Conservation (phyloP, 1,139 yeast species). For the Yamadazyma siamensis region DNA sequence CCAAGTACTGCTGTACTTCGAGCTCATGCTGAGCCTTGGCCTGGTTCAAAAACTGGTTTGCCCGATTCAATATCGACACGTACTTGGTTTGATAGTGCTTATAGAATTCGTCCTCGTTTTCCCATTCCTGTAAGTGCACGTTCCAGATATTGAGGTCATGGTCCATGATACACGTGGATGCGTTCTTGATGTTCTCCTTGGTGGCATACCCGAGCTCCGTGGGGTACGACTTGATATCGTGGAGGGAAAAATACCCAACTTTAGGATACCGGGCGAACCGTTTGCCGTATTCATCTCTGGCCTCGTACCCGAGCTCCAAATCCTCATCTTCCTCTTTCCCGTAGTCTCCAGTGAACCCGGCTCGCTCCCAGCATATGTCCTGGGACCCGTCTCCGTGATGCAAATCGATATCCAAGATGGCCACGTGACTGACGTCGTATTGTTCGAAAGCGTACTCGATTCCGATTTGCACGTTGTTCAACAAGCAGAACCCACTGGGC, state of each 20-base stretch:
- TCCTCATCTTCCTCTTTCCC: slow-evolving; percentile 46
- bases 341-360: slow-evolving; percentile 55
- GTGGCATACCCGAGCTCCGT: slow-evolving; percentile 79
- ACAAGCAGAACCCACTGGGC: slow-evolving; percentile 84
- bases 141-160: slow-evolving; percentile 85
- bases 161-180: slow-evolving; percentile 76
- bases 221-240: slow-evolving; percentile 84
- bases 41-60: slow-evolving; percentile 59
- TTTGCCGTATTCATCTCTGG: slow-evolving; percentile 54
- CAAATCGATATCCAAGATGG: slow-evolving; percentile 76
- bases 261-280: slow-evolving; percentile 54
- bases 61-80: slow-evolving; percentile 60
- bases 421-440: slow-evolving; percentile 75
- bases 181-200: slow-evolving; percentile 67
- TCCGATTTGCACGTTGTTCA: slow-evolving; percentile 81
- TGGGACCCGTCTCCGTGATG: slow-evolving; percentile 95
- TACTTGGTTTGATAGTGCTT: slow-evolving; percentile 61
- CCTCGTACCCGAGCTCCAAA: slow-evolving; percentile 22
- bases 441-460: slow-evolving; percentile 71
- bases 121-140: slow-evolving; percentile 71
- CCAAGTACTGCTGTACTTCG: slow-evolving; percentile 30
- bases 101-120: slow-evolving; percentile 61
- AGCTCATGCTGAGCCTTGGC: slow-evolving; percentile 46
- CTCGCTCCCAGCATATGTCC: slow-evolving; percentile 81
- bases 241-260: slow-evolving; percentile 81